phyloP scores from a whole-genome alignment of 2,329 filamentous ascomycete genomes.

The Didymellaceae sp. region DNA sequence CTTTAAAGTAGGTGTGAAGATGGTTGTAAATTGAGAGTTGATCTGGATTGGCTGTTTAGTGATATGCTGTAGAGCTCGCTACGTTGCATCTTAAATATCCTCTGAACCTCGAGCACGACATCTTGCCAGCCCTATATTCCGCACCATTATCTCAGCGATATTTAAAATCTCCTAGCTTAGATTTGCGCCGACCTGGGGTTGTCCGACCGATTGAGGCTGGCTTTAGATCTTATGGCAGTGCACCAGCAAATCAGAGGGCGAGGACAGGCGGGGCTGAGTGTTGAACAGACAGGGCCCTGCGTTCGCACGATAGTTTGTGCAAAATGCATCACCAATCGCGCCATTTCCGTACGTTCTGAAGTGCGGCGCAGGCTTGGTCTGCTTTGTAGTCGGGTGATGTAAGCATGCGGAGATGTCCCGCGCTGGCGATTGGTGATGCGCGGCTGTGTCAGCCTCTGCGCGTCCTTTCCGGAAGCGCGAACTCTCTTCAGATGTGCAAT shows the following conservation, averaged over 20 bases:
- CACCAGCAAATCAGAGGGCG: slow-evolving; percentile 2
- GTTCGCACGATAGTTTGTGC: not conserved
- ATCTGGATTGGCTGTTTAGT: not conserved
- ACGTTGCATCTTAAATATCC: not conserved
- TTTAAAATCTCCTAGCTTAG: not conserved
- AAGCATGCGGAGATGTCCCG: slow-evolving; percentile 9
- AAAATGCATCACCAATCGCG: slow-evolving; percentile 9
- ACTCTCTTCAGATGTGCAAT: not conserved
- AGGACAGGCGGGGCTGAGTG: not conserved
- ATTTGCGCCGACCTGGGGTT: not conserved
- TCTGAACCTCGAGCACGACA: slow-evolving; percentile 4
- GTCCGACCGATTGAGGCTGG: not conserved
- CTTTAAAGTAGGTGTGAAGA: not conserved
- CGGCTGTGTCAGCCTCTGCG: not conserved
- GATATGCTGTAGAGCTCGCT: not conserved
- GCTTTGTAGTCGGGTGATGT: not conserved
- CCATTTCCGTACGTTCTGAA: not conserved
- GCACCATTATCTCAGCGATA: slow-evolving; percentile 14
- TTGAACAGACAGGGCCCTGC: not conserved
- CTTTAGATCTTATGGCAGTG: not conserved
- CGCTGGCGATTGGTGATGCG: not conserved
- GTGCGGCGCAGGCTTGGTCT: not conserved
- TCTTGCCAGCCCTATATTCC: slow-evolving; percentile 1
- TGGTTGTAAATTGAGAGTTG: not conserved
- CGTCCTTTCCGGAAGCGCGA: not conserved